Percentiles rank a stretch among this genome's conserved stretches.
Conservation (phyloP, 495 filamentous ascomycete species). For the Aspergillus nanangensis region DNA sequence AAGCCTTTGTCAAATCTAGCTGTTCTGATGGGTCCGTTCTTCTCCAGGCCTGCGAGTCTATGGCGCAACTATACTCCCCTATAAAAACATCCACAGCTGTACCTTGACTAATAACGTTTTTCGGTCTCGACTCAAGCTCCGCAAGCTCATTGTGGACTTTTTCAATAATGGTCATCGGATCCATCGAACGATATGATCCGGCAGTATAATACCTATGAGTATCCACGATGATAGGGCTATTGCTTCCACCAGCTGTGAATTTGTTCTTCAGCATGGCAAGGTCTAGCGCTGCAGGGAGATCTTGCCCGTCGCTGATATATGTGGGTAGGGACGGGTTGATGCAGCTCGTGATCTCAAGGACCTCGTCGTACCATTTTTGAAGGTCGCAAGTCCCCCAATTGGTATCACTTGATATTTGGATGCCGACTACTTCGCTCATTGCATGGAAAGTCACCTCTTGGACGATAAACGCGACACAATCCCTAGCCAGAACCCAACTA, state of each 20-base stretch:
- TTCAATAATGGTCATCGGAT: conserved; percentile 43
- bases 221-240: conserved; percentile 48
- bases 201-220: conserved; percentile 53
- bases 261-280: conserved; percentile 24
- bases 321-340: conserved; percentile 46
- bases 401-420: conserved; percentile 52
- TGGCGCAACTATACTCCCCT: conserved; percentile 52
- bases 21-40: conserved; percentile 21
- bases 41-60: conserved; percentile 40
- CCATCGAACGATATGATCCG: conserved; percentile 35
- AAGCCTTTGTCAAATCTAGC: conserved; percentile 29
- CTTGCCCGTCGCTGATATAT: conserved; percentile 53
- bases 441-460: conserved; percentile 25
- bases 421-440: conserved; percentile 42
- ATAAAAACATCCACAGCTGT: conserved; percentile 44
- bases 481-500: conserved; percentile 29
- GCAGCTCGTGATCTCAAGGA: conserved; percentile 31
- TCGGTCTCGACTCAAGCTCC: conserved; percentile 22
- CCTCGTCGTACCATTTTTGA: conserved; percentile 49
- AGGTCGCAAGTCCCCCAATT: conserved; percentile 39
- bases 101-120: conserved; percentile 33
- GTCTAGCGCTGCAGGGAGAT: conserved; percentile 31
- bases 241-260: conserved; percentile 7
- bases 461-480: conserved; percentile 40
- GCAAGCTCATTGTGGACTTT: conserved; percentile 18